phyloP scores from a whole-genome alignment of 73 alveolate species.

The Tetrahymena malaccensis region DNA sequence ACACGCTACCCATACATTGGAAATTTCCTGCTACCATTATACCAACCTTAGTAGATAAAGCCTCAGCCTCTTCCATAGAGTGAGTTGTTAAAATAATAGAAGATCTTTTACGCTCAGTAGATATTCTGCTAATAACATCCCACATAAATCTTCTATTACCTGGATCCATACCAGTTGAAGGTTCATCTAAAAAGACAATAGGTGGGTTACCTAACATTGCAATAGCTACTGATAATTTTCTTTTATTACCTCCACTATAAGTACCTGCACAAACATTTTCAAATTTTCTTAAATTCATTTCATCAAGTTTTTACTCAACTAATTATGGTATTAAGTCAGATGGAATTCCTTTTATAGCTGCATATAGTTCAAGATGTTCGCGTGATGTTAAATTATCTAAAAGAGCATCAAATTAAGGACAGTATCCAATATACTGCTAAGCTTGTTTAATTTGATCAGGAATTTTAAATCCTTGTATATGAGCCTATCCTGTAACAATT shows the following conservation, averaged over 20 bases:
- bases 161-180: constrained; percentile 96
- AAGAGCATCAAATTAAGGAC: constrained; percentile 93
- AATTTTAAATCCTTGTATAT: constrained; percentile 72
- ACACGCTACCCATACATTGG: constrained; percentile 55
- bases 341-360: constrained; percentile 84
- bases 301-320: constrained; percentile 64
- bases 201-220: constrained; percentile 96
- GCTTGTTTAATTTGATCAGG: constrained; percentile 49
- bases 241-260: constrained; percentile 89
- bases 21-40: constrained; percentile 60
- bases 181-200: constrained; percentile 90
- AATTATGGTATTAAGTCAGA: constrained; percentile 53
- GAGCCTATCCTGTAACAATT: constrained; percentile 74
- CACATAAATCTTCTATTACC: constrained; percentile 91
- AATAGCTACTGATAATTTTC: constrained; percentile 92
- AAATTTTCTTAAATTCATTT: constrained; percentile 68
- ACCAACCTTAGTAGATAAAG: constrained; percentile 63
- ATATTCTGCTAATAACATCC: constrained; percentile 82
- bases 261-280: constrained; percentile 68
- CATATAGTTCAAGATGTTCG: constrained; percentile 86
- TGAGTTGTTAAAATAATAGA: constrained; percentile 69
- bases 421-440: constrained; percentile 81
- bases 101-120: constrained; percentile 1
- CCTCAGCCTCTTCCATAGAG: constrained; percentile 77
- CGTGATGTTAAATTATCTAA: constrained; percentile 76